A percentile compares a stretch with the other conserved stretches of the same genome.
Conservation (phyloP, 768 basidiomycete species). For the Sistotremastrum niveocremeum region DNA sequence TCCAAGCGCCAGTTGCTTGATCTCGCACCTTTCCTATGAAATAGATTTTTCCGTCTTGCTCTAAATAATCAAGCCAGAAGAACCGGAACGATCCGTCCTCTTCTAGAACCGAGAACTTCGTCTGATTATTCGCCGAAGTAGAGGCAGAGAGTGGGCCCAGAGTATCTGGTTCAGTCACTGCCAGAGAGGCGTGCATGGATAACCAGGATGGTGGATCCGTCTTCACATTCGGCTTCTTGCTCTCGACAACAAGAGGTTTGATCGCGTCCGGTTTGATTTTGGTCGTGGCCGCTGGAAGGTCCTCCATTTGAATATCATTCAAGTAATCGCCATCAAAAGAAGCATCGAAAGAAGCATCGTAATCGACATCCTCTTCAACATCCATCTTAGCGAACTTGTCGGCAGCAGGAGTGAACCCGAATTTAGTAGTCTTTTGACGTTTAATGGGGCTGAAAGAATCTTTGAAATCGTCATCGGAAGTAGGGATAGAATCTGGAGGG, state of each 20-base stretch:
- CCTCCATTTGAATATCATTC: conserved; percentile 34
- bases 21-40: conserved; percentile 89
- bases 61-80: conserved; percentile 95
- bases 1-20: conserved; percentile 49
- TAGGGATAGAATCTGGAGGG: background rate
- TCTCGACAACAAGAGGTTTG: background rate
- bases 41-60: conserved; percentile 71
- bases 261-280: too few relatives aligned
- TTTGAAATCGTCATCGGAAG: conserved; percentile 31
- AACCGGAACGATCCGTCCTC: conserved; percentile 76
- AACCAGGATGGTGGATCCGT: conserved; percentile 49
- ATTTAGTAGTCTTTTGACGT: conserved; percentile 34
- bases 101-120: conserved; percentile 52
- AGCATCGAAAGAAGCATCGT: conserved; percentile 26
- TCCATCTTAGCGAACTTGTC: conserved; percentile 46
- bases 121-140: conserved; percentile 20
- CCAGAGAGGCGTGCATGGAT: conserved; percentile 59
- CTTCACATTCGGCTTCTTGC: conserved; percentile 17
- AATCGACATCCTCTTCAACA: conserved; percentile 38
- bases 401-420: conserved; percentile 37
- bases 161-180: conserved; percentile 45
- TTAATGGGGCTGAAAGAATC: conserved; percentile 51
- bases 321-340: conserved; percentile 44
- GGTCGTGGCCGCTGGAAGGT: conserved; percentile 9
- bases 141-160: conserved; percentile 33